phyloP scores from a whole-genome alignment of 2,329 filamentous ascomycete genomes.

The Juglanconis sp. region DNA sequence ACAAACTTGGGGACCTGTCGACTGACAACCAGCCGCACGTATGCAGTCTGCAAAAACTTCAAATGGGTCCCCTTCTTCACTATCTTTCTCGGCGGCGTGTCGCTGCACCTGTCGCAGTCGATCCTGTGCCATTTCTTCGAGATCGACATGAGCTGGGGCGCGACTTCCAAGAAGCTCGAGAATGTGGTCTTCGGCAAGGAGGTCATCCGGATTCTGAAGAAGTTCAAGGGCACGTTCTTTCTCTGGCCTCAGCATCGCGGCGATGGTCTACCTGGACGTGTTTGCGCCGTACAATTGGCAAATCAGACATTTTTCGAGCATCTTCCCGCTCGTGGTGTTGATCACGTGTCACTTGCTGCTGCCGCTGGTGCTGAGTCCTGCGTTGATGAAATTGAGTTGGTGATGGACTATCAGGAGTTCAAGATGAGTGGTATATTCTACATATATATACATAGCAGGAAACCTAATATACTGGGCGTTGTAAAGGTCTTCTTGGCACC shows the following conservation, averaged over 20 bases:
- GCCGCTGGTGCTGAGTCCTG: slow-evolving; percentile 60
- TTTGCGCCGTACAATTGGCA: slow-evolving; percentile 50
- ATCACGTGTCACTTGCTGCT: slow-evolving; percentile 54
- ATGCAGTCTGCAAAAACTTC: slow-evolving; percentile 53
- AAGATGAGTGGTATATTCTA: too few relatives aligned
- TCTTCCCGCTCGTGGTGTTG: slow-evolving; percentile 53
- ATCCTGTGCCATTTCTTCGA: slow-evolving; percentile 41
- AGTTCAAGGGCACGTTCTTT: slow-evolving; percentile 53
- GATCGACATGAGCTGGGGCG: slow-evolving; percentile 47
- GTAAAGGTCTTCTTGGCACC: too few relatives aligned
- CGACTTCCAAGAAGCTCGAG: slow-evolving; percentile 54
- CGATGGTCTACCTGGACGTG: slow-evolving; percentile 47
- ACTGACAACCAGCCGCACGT: too few relatives aligned
- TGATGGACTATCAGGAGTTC: slow-evolving; percentile 26
- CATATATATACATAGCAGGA: too few relatives aligned
- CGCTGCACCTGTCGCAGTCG: slow-evolving; percentile 39
- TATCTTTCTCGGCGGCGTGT: slow-evolving; percentile 42
- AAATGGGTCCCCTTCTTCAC: slow-evolving; percentile 50
- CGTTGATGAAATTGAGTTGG: slow-evolving; percentile 62
- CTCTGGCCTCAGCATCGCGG: slow-evolving; percentile 41
- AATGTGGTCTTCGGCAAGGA: slow-evolving; percentile 31
- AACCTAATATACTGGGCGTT: too few relatives aligned
- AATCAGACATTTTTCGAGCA: slow-evolving; percentile 56
- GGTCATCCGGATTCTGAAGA: slow-evolving; percentile 50
- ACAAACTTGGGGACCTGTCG: too few relatives aligned